Percentiles rank a stretch among this genome's conserved stretches.
These are phyloP conservation scores for cucumber (Cucumis sativus) DNA, from an alignment of 306 rosid genomes.

Conservation along the genomic window DNA sequence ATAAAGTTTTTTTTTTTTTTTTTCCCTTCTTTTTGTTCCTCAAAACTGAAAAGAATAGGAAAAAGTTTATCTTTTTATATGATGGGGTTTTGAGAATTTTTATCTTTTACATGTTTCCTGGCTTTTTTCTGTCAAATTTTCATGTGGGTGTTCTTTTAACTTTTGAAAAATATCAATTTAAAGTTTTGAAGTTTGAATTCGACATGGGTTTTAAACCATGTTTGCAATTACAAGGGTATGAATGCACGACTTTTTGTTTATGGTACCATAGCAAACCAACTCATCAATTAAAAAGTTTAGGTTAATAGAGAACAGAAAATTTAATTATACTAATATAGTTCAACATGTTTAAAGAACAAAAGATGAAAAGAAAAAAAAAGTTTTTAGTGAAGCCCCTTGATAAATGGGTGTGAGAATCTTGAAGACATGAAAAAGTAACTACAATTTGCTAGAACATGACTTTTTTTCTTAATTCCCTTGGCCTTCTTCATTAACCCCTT, in stretches of 20 bases:
- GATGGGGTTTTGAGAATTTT: neutral
- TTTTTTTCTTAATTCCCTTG: slow-evolving; percentile 24
- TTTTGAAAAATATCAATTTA: neutral
- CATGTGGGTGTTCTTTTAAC: neutral
- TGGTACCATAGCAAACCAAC: no score
- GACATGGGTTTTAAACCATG: neutral
- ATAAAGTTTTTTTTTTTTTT: neutral
- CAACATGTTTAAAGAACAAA: neutral
- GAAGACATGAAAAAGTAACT: neutral
- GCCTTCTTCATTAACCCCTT: neutral
- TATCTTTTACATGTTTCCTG: neutral
- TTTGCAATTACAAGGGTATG: neutral
- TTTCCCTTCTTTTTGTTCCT: neutral
- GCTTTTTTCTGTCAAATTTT: neutral
- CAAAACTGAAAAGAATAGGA: neutral
- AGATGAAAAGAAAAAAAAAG: neutral
- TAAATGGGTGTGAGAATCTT: neutral
- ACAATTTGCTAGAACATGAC: slow-evolving; percentile 4
- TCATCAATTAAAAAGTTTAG: no score
- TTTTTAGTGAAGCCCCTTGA: neutral
- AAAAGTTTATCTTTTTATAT: neutral
- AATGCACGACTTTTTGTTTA: neutral
- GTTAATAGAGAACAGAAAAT: no score
- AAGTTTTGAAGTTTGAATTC: neutral
- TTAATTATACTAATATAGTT: no score